Base-by-base conservation (phyloP, 441 rosid genomes). In the Geranium incanum region DNA sequence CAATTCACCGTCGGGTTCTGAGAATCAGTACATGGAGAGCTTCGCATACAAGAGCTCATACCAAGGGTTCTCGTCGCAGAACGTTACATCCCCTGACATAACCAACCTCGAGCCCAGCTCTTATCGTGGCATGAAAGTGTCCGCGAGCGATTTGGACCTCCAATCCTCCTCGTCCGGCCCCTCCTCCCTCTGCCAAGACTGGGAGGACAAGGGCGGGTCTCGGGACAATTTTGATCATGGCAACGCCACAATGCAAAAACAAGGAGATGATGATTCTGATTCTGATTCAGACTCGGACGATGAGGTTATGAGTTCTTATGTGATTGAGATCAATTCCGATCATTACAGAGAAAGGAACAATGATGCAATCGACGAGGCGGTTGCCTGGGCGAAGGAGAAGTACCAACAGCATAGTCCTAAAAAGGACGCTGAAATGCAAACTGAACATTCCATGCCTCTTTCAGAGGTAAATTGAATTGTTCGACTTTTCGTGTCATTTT, bases 371-470 rank as follows among this genome's bases (percentile, higher is more conserved):
- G 95, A 92, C 65, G 99, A 94, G 78, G 97, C 97, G 13, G 88
- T 94, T 36, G 99, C 97, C 0, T 92, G 99, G 99, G 97, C 93
- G 2, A 94, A 87, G 81, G 95, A 92, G 79, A 90, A 84, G 78
- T 90, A 83, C 63, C 88, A 82, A 65, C 71, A 80, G 1, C 82
- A 70, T 8, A 76, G 74, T 73, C 75, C 71, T 50, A 70, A 41
- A 41, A 41, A 41, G 48, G 48, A 41, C 11, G 48, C 52, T 45
- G 13, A 45, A 7, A 45, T 9, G n/a, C n/a, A 45, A 45, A 45
- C 52, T 45, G 52, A 75, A 3, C 73, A 72, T 71, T 72, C 23
- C 37, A 63, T 12, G 67, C 81, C 66, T 43, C 71, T 70, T 70
- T 39, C 78, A 13, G 72, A 36, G 83, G 88, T 81, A 77, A 74